Conservation (phyloP, 2,329 filamentous ascomycete genomes). For the Sclerotinia subarctica region DNA sequence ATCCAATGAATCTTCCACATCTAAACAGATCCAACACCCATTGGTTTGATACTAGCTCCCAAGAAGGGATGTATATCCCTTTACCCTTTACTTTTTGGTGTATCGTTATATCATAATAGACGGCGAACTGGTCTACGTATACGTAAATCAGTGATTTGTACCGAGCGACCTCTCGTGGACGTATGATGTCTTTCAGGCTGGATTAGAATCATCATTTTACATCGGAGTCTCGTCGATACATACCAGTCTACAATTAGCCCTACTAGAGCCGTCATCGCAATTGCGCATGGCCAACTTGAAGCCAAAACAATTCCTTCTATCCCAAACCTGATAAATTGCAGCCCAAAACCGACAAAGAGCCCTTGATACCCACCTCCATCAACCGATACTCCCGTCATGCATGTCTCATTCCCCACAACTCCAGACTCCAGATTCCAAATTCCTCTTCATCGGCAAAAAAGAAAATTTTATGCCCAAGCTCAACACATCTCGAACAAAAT, state of each 20-base stretch:
- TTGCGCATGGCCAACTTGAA: neutral
- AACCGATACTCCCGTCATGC: neutral
- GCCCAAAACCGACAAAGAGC: neutral
- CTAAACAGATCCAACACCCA: neutral
- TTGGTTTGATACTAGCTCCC: neutral
- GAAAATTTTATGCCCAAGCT: neutral
- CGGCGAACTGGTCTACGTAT: neutral
- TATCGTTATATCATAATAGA: too few relatives aligned
- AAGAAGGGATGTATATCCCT: neutral
- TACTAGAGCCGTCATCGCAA: neutral
- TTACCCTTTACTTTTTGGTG: neutral
- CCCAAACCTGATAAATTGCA: neutral
- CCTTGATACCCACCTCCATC: neutral
- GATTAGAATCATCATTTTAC: neutral
- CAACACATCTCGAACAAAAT: neutral
- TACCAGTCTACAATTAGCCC: neutral
- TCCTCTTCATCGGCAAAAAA: neutral
- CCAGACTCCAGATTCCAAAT: neutral
- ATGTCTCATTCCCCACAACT: conserved; percentile 6
- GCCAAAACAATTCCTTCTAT: neutral
- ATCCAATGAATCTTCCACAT: neutral
- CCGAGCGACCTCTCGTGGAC: neutral
- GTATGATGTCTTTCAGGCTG: neutral
- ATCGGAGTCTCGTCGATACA: neutral
- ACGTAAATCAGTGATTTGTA: neutral